Conservation (phyloP, 139 green algal genomes). For the Chloropicon primus region DNA sequence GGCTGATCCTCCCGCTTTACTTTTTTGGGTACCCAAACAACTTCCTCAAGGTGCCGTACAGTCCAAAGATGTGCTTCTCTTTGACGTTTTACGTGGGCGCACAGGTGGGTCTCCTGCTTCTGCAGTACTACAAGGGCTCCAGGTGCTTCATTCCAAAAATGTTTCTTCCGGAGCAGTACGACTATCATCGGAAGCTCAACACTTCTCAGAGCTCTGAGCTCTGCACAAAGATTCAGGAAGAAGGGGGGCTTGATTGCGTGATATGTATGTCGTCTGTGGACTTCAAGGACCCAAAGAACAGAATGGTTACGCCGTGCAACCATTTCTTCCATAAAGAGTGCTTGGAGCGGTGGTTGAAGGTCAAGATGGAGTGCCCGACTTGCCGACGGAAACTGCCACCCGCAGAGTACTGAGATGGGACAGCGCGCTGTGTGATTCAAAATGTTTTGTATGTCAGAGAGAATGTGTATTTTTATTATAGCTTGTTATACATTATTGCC, state of each 20-base stretch:
- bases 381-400: conserved; percentile 58
- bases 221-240: neutral
- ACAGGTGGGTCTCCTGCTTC: conserved; percentile 41
- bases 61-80: neutral
- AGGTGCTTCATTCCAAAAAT: conserved; percentile 55
- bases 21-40: conserved; percentile 49
- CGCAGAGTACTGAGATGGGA: neutral
- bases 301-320: conserved; percentile 68
- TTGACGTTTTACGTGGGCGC: conserved; percentile 13
- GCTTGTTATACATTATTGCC: no score
- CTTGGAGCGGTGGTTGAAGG: conserved; percentile 69
- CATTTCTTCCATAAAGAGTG: conserved; percentile 76
- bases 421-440: no score
- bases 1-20: conserved; percentile 63
- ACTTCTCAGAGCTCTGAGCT: neutral
- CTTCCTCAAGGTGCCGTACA: conserved; percentile 27
- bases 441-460: no score
- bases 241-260: conserved; percentile 53
- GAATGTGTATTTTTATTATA: no score
- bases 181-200: conserved; percentile 42
- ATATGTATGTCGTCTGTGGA: conserved; percentile 77
- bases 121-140: conserved; percentile 45
- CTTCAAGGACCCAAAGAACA: conserved; percentile 6
- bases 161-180: conserved; percentile 60
- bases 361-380: conserved; percentile 78